These are phyloP conservation scores for Neonectria ditissima DNA, from an alignment of 2,329 filamentous ascomycete genomes.

Conservation along the genomic window DNA sequence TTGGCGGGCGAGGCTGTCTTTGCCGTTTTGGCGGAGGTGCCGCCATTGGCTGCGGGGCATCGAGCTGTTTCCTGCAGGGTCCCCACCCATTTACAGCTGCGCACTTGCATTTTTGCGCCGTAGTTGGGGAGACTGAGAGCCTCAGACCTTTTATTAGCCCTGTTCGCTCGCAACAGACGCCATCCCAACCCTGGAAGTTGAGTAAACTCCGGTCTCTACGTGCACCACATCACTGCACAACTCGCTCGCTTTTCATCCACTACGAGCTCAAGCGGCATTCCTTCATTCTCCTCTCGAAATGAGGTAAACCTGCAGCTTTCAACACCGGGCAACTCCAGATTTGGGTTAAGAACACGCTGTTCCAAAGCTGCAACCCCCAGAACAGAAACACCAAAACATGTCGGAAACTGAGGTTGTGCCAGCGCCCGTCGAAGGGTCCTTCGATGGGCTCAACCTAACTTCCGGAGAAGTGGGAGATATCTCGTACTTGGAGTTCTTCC, in stretches of 20 bases:
- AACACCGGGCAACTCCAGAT: background rate
- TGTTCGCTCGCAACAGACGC: constrained; percentile 22
- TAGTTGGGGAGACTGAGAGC: constrained; percentile 1
- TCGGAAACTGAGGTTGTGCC: constrained; percentile 40
- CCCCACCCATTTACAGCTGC: constrained; percentile 15
- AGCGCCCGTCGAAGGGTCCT: constrained; percentile 29
- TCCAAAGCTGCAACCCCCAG: constrained; percentile 9
- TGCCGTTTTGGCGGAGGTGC: background rate
- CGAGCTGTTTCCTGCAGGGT: constrained; percentile 16
- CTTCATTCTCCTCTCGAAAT: constrained; percentile 6
- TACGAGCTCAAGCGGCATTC: background rate
- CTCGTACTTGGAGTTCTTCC: constrained; percentile 47
- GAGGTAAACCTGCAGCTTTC: constrained; percentile 4
- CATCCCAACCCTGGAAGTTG: constrained; percentile 17
- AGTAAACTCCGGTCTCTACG: background rate
- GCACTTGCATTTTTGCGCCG: constrained; percentile 16
- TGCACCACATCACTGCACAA: background rate
- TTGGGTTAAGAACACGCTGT: constrained; percentile 40
- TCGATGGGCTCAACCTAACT: constrained; percentile 49
- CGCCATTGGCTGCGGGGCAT: constrained; percentile 11
- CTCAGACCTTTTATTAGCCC: too few species aligned
- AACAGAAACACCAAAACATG: constrained; percentile 31
- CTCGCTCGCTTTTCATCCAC: background rate
- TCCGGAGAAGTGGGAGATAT: constrained; percentile 35
- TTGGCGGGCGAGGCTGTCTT: constrained; percentile 2